These are phyloP conservation scores for Mucor sp. DNA, from an alignment of 371 early-diverging fungal genomes.

Conservation along the genomic window DNA sequence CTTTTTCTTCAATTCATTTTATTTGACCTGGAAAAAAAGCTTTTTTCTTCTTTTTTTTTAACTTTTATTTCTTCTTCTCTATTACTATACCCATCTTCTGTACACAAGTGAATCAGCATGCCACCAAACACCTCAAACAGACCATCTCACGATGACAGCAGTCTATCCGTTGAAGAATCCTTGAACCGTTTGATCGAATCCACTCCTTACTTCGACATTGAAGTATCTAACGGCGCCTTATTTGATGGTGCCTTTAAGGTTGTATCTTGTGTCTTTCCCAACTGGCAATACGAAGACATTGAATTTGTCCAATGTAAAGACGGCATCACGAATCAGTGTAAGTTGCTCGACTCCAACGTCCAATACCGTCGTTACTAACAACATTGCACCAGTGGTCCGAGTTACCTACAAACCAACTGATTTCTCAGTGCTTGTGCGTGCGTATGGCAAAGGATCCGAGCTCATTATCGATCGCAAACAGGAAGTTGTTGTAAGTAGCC, in stretches of 20 bases:
- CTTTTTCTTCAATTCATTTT: not conserved
- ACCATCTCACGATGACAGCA: not conserved
- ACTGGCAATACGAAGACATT: constrained; percentile 70
- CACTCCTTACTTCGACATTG: constrained; percentile 58
- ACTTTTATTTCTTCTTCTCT: not conserved
- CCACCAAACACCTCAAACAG: constrained; percentile 16
- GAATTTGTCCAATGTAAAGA: constrained; percentile 80
- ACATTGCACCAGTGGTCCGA: constrained; percentile 64
- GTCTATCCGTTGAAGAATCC: constrained; percentile 13
- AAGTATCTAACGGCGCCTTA: constrained; percentile 55
- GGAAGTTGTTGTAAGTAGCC: constrained; percentile 78
- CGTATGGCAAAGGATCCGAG: constrained; percentile 87
- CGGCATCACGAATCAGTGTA: constrained; percentile 92
- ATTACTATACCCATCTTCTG: not conserved
- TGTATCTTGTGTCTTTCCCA: constrained; percentile 66
- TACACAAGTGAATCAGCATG: not conserved
- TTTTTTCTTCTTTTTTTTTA: not conserved
- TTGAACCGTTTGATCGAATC: constrained; percentile 39
- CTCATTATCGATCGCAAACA: constrained; percentile 87
- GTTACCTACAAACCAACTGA: constrained; percentile 66
- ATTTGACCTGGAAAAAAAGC: not conserved
- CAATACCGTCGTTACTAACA: not conserved
- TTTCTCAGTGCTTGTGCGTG: constrained; percentile 79
- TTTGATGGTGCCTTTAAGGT: constrained; percentile 69
- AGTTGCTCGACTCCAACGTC: constrained; percentile 20